A percentile compares a stretch with the other conserved stretches of the same genome.
Conservation (phyloP, 1,139 yeast genomes). For the Pichia sp. region DNA sequence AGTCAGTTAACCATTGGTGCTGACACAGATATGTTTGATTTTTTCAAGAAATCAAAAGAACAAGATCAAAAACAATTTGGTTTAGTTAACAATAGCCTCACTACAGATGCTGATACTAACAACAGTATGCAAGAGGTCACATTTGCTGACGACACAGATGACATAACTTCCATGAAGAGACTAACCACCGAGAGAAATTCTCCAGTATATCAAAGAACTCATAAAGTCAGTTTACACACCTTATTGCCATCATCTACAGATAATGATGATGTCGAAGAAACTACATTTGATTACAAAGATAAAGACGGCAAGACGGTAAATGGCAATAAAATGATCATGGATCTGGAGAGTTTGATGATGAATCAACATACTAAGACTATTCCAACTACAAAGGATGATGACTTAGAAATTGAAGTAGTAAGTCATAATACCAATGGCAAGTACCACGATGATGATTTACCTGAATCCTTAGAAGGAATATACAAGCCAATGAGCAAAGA, state of each 20-base stretch:
- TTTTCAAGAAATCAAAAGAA: constrained; percentile 17
- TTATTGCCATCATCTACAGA: constrained; percentile 15
- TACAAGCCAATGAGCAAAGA: constrained; percentile 18
- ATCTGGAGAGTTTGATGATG: too few species aligned
- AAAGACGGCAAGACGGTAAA: constrained; percentile 5
- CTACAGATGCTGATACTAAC: background rate
- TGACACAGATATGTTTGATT: constrained; percentile 16
- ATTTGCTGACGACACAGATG: constrained; percentile 7
- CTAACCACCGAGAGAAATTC: constrained; percentile 27
- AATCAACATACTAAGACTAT: too few species aligned
- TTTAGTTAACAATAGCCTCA: background rate
- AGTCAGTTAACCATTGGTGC: constrained; percentile 16
- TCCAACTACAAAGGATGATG: constrained; percentile 25
- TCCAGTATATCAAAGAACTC: constrained; percentile 20
- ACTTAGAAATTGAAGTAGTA: constrained; percentile 39
- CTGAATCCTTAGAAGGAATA: constrained; percentile 13
- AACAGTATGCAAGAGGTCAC: constrained; percentile 10
- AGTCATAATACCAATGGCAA: constrained; percentile 28
- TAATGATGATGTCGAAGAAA: constrained; percentile 17
- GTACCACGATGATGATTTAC: constrained; percentile 14
- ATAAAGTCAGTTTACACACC: constrained; percentile 15
- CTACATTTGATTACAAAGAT: constrained; percentile 18
- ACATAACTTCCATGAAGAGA: constrained; percentile 19
- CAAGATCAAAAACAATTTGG: constrained; percentile 16
- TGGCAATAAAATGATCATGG: too few species aligned